Evolutionary conservation across 805 yeast species (phyloP).

Genomic region (Wickerhamiella nectarea): DNA sequence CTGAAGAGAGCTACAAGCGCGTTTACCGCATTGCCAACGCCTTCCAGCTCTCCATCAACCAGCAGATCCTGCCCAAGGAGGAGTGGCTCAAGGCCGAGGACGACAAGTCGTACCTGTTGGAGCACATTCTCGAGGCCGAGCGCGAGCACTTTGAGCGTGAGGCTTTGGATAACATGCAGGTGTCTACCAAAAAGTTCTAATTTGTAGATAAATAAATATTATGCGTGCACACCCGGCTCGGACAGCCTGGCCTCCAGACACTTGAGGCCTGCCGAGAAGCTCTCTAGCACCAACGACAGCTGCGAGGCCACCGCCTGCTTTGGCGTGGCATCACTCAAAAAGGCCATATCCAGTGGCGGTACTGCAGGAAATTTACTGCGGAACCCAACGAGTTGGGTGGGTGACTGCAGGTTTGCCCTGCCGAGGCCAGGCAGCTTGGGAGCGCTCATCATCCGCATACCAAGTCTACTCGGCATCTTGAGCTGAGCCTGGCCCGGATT

Average conservation of each 20-base stretch:
- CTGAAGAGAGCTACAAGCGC: constrained; percentile 75
- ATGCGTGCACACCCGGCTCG: background rate
- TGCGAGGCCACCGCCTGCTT: constrained; percentile 24
- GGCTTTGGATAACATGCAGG: constrained; percentile 67
- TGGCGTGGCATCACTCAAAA: constrained; percentile 29
- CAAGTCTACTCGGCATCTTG: constrained; percentile 11
- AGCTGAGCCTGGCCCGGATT: constrained; percentile 13
- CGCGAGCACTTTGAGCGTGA: constrained; percentile 78
- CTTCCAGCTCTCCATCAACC: constrained; percentile 72
- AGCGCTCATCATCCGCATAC: constrained; percentile 1
- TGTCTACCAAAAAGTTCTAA: constrained; percentile 21
- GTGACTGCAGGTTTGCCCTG: background rate
- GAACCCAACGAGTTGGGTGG: background rate
- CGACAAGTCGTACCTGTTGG: constrained; percentile 50
- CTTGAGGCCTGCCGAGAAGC: constrained; percentile 20
- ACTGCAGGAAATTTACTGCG: constrained; percentile 20
- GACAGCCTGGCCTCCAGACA: constrained; percentile 7
- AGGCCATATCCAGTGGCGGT: constrained; percentile 26
- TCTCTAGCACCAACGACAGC: constrained; percentile 23
- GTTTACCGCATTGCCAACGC: constrained; percentile 86
- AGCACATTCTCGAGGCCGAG: constrained; percentile 87
- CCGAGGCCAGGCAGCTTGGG: constrained; percentile 2
- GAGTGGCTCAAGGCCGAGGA: constrained; percentile 70
- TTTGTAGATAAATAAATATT: constrained; percentile 2
- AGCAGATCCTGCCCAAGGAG: constrained; percentile 68